Base-by-base conservation (phyloP, 805 yeast species). In the Vanderwaltozyma polyspora region DNA sequence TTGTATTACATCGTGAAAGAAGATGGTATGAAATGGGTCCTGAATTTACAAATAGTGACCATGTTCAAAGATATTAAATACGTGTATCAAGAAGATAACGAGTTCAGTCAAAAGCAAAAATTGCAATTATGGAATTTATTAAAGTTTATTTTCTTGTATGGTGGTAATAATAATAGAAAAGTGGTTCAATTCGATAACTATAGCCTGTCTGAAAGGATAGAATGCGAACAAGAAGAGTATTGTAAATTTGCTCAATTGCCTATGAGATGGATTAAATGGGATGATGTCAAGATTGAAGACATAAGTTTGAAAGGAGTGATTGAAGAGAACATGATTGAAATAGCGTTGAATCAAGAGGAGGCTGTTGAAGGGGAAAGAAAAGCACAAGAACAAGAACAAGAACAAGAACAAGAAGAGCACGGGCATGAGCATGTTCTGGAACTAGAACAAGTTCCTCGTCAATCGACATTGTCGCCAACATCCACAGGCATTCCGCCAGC, bases 71-170 rank as follows among this genome's bases (percentile, higher is more conserved):
- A 48, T 27, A 23, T 8, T 4, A 18, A 28, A 23, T 29, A 19
- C 5, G 21, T 26, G 1, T 21, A 31, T n/a, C 27, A 31, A 22
- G 17, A 15, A 26, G 18, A 31, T 21, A 16, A 16, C 10, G 27
- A 19, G 18, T 12, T 16, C 10, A 19, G 12, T 5, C 4, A 23
- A 3, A 24, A 29, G 5, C 47, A 48, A 15, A 45, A 43, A 28
- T 36, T 33, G 22, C 53, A 48, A 23, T 31, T 57, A 10, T 58
- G 62, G 62, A 55, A 52, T 36, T 41, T 58, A 6, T 42, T 43
- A 27, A 54, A 50, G 29, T 46, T 47, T 18, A 46, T 54, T 7
- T 56, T 57, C 29, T 37, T 58, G 14, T 36, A 39, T 22, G 63
- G 62, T 8, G 60, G 59, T 17, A 9, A 25, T 10, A 14, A 28